These are phyloP conservation scores for Mycena crocata DNA, from an alignment of 768 basidiomycete genomes.

Conservation along the genomic window DNA sequence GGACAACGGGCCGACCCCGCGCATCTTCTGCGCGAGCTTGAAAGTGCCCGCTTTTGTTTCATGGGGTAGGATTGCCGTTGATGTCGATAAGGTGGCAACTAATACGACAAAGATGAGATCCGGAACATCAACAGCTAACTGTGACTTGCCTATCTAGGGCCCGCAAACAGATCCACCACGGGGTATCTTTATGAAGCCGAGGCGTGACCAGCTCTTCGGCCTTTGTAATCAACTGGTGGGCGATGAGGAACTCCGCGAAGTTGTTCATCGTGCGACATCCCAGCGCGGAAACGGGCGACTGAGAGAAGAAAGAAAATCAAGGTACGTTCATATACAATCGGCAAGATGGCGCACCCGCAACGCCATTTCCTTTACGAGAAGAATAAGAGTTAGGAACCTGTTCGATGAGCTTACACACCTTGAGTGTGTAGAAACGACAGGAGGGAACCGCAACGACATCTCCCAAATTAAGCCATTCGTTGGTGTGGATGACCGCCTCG, in stretches of 20 bases:
- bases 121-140: background rate
- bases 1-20: slow-evolving; percentile 40
- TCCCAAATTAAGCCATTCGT: no score
- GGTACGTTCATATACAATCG: no score
- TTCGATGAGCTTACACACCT: no score
- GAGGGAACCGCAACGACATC: no score
- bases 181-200: slow-evolving; percentile 28
- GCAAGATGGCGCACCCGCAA: no score
- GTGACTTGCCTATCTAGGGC: background rate
- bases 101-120: background rate
- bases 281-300: no score
- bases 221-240: slow-evolving; percentile 24
- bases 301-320: no score
- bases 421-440: no score
- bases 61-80: slow-evolving; percentile 29
- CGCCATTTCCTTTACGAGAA: no score
- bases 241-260: slow-evolving; percentile 31
- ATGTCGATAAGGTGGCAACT: slow-evolving; percentile 43
- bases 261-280: no score
- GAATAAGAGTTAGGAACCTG: no score
- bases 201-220: slow-evolving; percentile 30
- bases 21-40: slow-evolving; percentile 50
- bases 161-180: slow-evolving; percentile 32
- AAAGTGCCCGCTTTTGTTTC: slow-evolving; percentile 27
- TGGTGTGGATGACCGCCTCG: no score